Evolutionary conservation across 2,329 filamentous ascomycete species (phyloP).

Genomic region (Apiospora hydei): DNA sequence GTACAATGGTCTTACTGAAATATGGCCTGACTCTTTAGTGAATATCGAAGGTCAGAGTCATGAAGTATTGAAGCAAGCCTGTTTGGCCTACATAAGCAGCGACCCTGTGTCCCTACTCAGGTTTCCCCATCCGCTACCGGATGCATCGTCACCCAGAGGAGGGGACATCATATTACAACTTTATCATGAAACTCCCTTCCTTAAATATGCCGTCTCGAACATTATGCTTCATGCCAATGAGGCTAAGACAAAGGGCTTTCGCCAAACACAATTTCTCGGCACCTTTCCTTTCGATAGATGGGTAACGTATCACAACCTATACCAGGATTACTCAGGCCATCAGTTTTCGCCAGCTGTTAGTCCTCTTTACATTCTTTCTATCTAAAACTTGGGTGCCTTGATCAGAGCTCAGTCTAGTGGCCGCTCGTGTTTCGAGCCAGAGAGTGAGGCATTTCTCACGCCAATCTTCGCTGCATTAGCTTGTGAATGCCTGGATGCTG

Average conservation of each 20-base stretch:
- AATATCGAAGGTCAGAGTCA: slow-evolving; percentile 47
- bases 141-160: neutral
- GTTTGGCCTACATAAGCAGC: slow-evolving; percentile 22
- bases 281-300: slow-evolving; percentile 25
- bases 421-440: no score
- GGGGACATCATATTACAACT: neutral
- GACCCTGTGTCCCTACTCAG: neutral
- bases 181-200: slow-evolving; percentile 27
- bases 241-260: neutral
- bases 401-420: no score
- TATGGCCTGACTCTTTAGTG: slow-evolving; percentile 37
- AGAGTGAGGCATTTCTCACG: no score
- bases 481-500: no score
- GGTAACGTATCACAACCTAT: slow-evolving; percentile 27
- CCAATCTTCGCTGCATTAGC: no score
- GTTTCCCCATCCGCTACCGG: neutral
- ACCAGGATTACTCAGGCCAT: neutral
- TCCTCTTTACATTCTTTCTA: no score
- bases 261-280: slow-evolving; percentile 10
- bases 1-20: slow-evolving; percentile 39
- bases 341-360: no score
- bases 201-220: slow-evolving; percentile 21
- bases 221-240: slow-evolving; percentile 30
- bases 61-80: slow-evolving; percentile 50
- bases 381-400: no score